Evolutionary conservation across 495 filamentous ascomycete species (phyloP).

Genomic region (Aspergillus campestris): DNA sequence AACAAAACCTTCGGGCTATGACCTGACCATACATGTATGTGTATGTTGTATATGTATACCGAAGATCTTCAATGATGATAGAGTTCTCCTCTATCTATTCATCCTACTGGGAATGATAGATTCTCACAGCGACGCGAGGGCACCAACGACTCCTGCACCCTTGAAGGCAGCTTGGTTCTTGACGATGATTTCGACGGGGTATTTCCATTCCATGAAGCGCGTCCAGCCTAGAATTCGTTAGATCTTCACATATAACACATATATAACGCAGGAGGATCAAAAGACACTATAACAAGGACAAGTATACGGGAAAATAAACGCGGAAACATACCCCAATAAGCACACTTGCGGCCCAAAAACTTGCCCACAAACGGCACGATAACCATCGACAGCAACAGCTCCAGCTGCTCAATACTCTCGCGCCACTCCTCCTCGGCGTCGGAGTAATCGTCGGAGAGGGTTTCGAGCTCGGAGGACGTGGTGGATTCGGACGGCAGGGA

Average conservation of each 20-base stretch:
- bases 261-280: not conserved
- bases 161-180: constrained; percentile 51
- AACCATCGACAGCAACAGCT: constrained; percentile 88
- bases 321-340: constrained; percentile 74
- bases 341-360: constrained; percentile 85
- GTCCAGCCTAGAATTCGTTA: constrained; percentile 50
- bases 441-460: constrained; percentile 48
- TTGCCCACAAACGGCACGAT: constrained; percentile 88
- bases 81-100: not conserved
- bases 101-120: not conserved
- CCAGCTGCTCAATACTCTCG: constrained; percentile 83
- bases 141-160: constrained; percentile 58
- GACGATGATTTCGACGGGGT: constrained; percentile 56
- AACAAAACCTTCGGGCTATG: not conserved
- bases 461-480: constrained; percentile 47
- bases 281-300: not conserved
- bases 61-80: not conserved
- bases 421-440: constrained; percentile 94
- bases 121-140: constrained; percentile 58
- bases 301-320: not conserved
- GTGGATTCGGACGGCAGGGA: constrained; percentile 70
- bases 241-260: not conserved
- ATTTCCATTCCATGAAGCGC: constrained; percentile 70
- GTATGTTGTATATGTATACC: no score
- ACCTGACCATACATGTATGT: no score